A percentile compares a stretch with the other conserved stretches of the same genome.
These are phyloP conservation scores for Macrolepiota fuliginosa DNA, from an alignment of 768 basidiomycete genomes.

Conservation along the genomic window DNA sequence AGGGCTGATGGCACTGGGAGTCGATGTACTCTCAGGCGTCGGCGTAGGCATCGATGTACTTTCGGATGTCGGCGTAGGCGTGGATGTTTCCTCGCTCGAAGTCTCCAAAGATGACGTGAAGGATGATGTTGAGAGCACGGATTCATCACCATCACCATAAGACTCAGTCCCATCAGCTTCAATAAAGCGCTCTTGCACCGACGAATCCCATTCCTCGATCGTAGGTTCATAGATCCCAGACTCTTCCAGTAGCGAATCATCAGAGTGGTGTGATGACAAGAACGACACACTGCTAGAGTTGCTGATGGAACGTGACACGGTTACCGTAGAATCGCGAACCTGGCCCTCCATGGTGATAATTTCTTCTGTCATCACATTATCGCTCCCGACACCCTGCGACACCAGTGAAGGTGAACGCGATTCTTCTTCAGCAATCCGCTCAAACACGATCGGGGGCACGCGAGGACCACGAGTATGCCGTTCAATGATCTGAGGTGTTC, in stretches of 20 bases:
- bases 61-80: constrained; percentile 1
- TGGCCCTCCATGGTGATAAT: constrained; percentile 13
- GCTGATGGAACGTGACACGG: constrained; percentile 36
- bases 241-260: constrained; percentile 51
- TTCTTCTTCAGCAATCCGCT: constrained; percentile 2
- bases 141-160: background rate
- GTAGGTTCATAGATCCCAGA: constrained; percentile 15
- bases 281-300: constrained; percentile 43
- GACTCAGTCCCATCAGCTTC: constrained; percentile 1
- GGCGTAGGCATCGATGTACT: constrained; percentile 13
- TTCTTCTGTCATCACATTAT: constrained; percentile 24
- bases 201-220: background rate
- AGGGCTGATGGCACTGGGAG: constrained; percentile 17
- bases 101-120: constrained; percentile 12
- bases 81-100: constrained; percentile 1
- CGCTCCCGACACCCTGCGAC: constrained; percentile 46
- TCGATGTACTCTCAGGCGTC: constrained; percentile 30
- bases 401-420: constrained; percentile 15
- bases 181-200: background rate
- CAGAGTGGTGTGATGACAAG: constrained; percentile 68
- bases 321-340: constrained; percentile 23
- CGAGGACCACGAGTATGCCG: background rate
- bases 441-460: background rate
- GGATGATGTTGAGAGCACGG: constrained; percentile 9
- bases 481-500: constrained; percentile 3